Evolutionary conservation across 169 alveolate genomes (phyloP), one percentile per base, ranked within the genome.

Genomic region (Cryptosporidium sp.): DNA sequence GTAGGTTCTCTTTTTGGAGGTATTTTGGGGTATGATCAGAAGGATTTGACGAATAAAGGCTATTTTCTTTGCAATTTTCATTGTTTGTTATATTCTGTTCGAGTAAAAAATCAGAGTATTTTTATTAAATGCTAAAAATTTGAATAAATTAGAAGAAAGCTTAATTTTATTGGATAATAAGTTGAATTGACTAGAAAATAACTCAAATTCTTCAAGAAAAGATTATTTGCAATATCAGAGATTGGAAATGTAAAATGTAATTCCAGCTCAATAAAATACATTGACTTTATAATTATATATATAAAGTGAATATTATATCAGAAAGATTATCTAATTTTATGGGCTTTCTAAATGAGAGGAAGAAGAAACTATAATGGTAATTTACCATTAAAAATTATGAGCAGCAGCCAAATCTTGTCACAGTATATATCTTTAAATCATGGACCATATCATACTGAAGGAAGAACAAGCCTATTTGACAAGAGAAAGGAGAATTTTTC

Each of bases 361-460:
- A 80, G 67, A 52, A 62, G 67, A 51, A 62, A 67, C 21, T 16
- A 61, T 23, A 44, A 67, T 60, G 89, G 75, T 67, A 62, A 33
- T 45, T 65, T 80, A 26, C 89, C 89, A 80, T 67, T 65, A 45
- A 80, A 65, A 42, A 80, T 80, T 21, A 80, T 80, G 89, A 65
- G 51, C 29, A 44, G 42, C 42, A 67, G 48, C 44, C 45, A 18
- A 4, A 62, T 80, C 21, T 29, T 80, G 26, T 62, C 75, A 14
- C 89, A 80, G 56, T 73, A 73, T 56, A 31, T 73, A 23, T 26
- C 29, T 37, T 21, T 73, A 33, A 73, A 73, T 44, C 84, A 69
- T 21, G 84, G 84, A 3, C 84, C 84, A 44, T 69, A 69, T 69
- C 12, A 23, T 26, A 9, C 33, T 23, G 62, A 26, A 44, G 18